Evolutionary conservation across 495 filamentous ascomycete species (phyloP).

Genomic region (Penicillium diatomitis): DNA sequence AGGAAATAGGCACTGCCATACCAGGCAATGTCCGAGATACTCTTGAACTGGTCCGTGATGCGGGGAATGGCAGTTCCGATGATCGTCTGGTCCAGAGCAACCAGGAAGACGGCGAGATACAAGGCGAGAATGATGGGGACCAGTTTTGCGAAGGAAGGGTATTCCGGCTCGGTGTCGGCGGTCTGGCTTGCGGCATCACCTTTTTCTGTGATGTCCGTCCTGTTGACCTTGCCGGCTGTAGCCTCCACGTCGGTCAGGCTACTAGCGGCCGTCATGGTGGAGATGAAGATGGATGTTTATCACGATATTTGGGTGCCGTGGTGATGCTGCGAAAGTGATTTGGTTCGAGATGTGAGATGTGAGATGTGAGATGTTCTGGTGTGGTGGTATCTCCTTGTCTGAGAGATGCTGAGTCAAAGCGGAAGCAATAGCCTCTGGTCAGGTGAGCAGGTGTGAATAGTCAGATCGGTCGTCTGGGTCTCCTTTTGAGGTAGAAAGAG

Average conservation of each 20-base stretch:
- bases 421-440: too few species aligned
- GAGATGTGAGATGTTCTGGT: too few species aligned
- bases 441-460: too few species aligned
- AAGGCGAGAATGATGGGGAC: conserved; percentile 17
- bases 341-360: too few species aligned
- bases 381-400: too few species aligned
- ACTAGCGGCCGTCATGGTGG: conserved; percentile 4
- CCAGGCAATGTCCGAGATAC: conserved; percentile 36
- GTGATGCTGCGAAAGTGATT: too few species aligned
- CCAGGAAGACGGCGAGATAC: conserved; percentile 40
- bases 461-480: too few species aligned
- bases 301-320: background rate
- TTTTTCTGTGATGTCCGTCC: background rate
- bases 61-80: conserved; percentile 35
- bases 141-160: conserved; percentile 10
- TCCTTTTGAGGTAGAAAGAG: background rate
- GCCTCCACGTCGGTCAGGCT: conserved; percentile 4
- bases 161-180: conserved; percentile 4
- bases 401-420: too few species aligned
- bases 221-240: background rate
- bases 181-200: background rate
- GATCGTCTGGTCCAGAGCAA: conserved; percentile 43
- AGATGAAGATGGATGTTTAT: background rate
- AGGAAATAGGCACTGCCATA: conserved; percentile 35
- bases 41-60: conserved; percentile 36